These are phyloP conservation scores for Beta vulgaris DNA, from an alignment of 148 eudicot genomes.

Conservation along the genomic window DNA sequence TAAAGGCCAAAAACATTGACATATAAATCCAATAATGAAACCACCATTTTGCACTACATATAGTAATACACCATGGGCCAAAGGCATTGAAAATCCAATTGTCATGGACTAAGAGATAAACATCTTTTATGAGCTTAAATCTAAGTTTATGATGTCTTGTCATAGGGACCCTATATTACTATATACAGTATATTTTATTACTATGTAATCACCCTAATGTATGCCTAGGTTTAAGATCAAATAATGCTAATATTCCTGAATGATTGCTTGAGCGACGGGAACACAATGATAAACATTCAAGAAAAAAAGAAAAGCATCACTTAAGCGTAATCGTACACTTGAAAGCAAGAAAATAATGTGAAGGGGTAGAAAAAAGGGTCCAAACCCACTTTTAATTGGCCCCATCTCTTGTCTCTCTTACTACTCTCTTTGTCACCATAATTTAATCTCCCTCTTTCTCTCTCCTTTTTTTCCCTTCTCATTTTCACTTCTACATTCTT, in stretches of 20 bases:
- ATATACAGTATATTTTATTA: background rate
- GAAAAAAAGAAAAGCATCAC: constrained; percentile 30
- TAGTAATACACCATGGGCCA: background rate
- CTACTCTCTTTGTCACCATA: constrained; percentile 35
- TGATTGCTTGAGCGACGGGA: constrained; percentile 49
- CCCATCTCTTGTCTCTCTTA: constrained; percentile 34
- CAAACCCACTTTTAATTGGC: constrained; percentile 46
- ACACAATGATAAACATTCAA: constrained; percentile 37
- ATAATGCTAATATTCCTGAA: constrained; percentile 31
- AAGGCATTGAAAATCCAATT: background rate
- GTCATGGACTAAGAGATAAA: background rate
- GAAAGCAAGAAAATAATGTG: constrained; percentile 33
- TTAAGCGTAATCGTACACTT: constrained; percentile 39
- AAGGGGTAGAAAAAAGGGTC: constrained; percentile 37
- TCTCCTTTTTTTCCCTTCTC: background rate
- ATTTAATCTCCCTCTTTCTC: constrained; percentile 17
- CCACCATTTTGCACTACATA: too few relatives aligned
- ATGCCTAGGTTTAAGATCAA: constrained; percentile 19
- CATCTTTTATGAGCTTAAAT: too few relatives aligned
- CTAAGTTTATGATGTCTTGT: too few relatives aligned
- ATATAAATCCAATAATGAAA: too few relatives aligned
- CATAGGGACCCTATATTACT: background rate
- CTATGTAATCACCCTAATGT: constrained; percentile 10
- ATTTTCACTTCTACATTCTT: background rate
- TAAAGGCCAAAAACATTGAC: too few relatives aligned